Conservation (phyloP, 176 grass and related monocot species). For the Phyllostachys edulis region DNA sequence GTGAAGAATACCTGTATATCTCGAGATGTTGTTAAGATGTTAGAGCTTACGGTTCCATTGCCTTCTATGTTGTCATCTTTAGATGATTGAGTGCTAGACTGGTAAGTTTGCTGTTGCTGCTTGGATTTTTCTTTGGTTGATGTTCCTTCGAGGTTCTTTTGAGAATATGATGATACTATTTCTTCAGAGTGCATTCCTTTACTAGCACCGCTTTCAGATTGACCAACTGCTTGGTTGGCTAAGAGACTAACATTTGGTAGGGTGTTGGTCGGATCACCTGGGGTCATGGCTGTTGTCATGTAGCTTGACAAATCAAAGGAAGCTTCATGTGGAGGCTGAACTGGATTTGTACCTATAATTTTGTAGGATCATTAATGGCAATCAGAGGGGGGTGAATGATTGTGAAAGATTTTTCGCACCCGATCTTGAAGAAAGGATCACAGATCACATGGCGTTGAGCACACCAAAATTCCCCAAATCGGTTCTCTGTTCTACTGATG, state of each 20-base stretch:
- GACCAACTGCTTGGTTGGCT: background rate
- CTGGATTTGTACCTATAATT: slow-evolving; percentile 3
- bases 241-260: background rate
- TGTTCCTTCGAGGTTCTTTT: background rate
- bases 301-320: background rate
- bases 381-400: no score
- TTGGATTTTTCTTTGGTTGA: background rate
- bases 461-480: no score
- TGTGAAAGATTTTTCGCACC: no score
- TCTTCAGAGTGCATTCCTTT: background rate
- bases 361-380: no score
- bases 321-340: background rate
- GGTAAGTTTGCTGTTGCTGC: slow-evolving; percentile 2
- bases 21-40: no score
- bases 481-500: no score
- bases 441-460: no score
- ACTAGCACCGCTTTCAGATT: background rate
- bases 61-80: slow-evolving; percentile 9
- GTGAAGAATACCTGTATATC: no score
- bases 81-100: background rate
- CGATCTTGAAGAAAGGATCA: no score
- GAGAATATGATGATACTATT: background rate
- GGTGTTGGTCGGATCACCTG: background rate
- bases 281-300: background rate
- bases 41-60: background rate